Conservation (phyloP, 2,329 filamentous ascomycete species). For the Rutstroemia sp. region DNA sequence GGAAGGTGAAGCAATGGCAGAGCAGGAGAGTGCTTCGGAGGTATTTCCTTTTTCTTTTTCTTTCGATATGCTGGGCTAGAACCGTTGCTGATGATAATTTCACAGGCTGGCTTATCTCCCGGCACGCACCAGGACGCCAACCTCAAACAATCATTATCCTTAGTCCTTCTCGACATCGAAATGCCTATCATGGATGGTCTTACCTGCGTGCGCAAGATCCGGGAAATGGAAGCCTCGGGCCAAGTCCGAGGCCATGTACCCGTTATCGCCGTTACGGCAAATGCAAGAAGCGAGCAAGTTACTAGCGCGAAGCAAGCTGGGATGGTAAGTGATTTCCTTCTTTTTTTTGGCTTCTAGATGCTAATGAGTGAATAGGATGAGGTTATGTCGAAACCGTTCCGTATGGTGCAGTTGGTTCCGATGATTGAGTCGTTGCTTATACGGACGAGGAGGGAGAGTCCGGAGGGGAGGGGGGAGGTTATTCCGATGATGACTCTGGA, state of each 20-base stretch:
- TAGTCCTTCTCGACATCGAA: conserved; percentile 73
- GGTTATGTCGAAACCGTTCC: conserved; percentile 74
- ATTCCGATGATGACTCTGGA: too few species aligned
- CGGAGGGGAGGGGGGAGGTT: too few species aligned
- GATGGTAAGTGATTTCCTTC: conserved; percentile 43
- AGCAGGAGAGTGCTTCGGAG: conserved; percentile 47
- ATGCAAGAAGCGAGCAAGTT: conserved; percentile 68
- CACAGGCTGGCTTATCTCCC: too few species aligned
- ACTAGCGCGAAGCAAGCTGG: conserved; percentile 62
- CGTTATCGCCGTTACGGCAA: conserved; percentile 77
- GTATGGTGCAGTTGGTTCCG: conserved; percentile 60
- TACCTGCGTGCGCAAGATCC: conserved; percentile 62
- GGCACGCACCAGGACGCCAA: conserved; percentile 15
- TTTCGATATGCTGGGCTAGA: not conserved
- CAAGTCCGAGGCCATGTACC: conserved; percentile 58
- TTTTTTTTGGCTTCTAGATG: conserved; percentile 12
- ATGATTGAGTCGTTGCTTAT: conserved; percentile 48
- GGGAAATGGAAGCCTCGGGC: conserved; percentile 58
- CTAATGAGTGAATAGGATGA: conserved; percentile 44
- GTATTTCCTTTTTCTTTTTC: conserved; percentile 30
- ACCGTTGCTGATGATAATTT: too few species aligned
- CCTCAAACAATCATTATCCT: conserved; percentile 41
- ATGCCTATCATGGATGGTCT: conserved; percentile 82
- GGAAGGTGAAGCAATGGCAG: conserved; percentile 55
- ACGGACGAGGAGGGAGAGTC: too few species aligned